Evolutionary conservation across 1,284 basidiomycete species (phyloP).

Genomic region (Leccinum huronense): DNA sequence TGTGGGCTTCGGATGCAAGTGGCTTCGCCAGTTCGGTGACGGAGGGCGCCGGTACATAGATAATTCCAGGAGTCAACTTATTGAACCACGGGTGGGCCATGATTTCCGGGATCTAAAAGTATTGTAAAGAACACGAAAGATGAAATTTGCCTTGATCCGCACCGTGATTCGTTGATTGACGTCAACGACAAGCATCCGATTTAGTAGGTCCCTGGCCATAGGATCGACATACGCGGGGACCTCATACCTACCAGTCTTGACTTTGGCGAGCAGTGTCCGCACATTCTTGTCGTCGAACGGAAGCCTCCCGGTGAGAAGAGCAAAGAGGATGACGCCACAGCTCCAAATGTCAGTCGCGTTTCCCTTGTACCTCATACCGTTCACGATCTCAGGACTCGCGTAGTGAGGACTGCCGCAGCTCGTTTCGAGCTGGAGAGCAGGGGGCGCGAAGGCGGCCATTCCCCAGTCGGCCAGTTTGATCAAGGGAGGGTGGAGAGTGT

Average conservation of each 20-base stretch:
- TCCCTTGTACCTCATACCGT: constrained; percentile 91
- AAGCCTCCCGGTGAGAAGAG: constrained; percentile 82
- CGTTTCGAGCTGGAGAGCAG: constrained; percentile 85
- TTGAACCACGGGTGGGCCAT: constrained; percentile 83
- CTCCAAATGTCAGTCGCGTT: constrained; percentile 95
- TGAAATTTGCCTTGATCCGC: constrained; percentile 30
- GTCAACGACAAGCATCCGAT: constrained; percentile 90
- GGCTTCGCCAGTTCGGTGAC: constrained; percentile 66
- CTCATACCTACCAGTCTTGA: constrained; percentile 84
- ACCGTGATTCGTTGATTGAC: constrained; percentile 84
- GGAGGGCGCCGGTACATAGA: constrained; percentile 62
- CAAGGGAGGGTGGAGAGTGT: constrained; percentile 77
- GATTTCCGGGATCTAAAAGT: constrained; percentile 79
- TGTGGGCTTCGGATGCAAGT: constrained; percentile 65
- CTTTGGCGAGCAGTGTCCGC: constrained; percentile 81
- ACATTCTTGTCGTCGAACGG: constrained; percentile 91
- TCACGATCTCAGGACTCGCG: constrained; percentile 96
- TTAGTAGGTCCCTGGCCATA: constrained; percentile 72
- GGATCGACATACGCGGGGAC: constrained; percentile 76
- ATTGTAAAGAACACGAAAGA: constrained; percentile 14
- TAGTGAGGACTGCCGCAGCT: constrained; percentile 98
- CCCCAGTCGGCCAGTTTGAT: constrained; percentile 99
- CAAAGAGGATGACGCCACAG: constrained; percentile 88
- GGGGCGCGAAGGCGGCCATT: constrained; percentile 92
- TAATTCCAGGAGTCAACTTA: constrained; percentile 46